Evolutionary conservation across 83 land plant species (phyloP).

Genomic region (Picea engelmannii): DNA sequence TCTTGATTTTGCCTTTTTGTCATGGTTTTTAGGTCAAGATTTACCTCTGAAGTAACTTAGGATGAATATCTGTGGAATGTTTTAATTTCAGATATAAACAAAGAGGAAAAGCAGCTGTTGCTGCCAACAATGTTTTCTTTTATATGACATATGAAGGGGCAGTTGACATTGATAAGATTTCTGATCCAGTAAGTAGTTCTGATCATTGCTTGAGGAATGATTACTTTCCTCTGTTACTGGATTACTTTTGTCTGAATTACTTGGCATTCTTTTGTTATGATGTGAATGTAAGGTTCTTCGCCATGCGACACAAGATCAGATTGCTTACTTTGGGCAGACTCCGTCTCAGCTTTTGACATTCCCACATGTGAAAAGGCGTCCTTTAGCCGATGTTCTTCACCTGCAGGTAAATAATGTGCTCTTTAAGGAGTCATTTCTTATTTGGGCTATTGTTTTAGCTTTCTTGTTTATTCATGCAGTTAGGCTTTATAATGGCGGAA

Average conservation of each 20-base stretch:
- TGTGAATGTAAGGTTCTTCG: conserved; percentile 64
- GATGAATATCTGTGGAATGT: conserved; percentile 6
- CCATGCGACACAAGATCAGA: conserved; percentile 94
- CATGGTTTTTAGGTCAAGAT: neutral
- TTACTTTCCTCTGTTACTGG: neutral
- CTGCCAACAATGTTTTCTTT: conserved; percentile 94
- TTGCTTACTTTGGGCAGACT: conserved; percentile 96
- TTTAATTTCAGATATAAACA: conserved; percentile 79
- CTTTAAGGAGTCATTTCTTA: no score
- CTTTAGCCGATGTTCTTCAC: conserved; percentile 80
- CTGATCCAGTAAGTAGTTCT: conserved; percentile 80
- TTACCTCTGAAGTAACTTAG: neutral
- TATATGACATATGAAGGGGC: conserved; percentile 97
- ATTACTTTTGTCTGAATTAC: conserved; percentile 12
- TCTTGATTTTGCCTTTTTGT: neutral
- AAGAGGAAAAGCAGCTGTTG: conserved; percentile 90
- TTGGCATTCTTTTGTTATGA: neutral
- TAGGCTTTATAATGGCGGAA: no score
- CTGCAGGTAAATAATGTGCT: conserved; percentile 63
- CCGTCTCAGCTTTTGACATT: conserved; percentile 92
- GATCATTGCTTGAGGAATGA: neutral
- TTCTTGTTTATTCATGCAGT: no score
- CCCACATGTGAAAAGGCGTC: conserved; percentile 84
- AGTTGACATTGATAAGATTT: conserved; percentile 90
- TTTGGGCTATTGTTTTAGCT: no score